These are phyloP conservation scores for Candida methanosorbosa DNA, from an alignment of 805 yeast species.

Conservation along the genomic window DNA sequence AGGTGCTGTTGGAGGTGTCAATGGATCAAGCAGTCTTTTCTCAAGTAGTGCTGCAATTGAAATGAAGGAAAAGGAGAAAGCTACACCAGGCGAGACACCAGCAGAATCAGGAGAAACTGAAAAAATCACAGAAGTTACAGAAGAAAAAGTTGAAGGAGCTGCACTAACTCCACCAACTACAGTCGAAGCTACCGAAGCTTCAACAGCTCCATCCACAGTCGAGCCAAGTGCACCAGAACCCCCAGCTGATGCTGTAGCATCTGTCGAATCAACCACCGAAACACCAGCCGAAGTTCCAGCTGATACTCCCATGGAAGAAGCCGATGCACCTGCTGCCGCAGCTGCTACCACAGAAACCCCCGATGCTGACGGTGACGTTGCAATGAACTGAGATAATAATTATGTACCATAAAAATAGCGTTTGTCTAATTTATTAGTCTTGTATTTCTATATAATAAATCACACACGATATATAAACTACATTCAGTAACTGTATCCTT, in stretches of 20 bases:
- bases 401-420: too few relatives aligned
- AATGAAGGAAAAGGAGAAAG: conserved; percentile 6
- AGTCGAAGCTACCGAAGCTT: background rate
- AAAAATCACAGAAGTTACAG: background rate
- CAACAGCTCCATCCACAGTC: background rate
- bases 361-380: conserved; percentile 1
- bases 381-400: background rate
- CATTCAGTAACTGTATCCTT: conserved; percentile 1
- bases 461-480: background rate
- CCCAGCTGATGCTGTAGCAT: background rate
- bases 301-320: background rate
- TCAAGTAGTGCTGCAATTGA: conserved; percentile 23
- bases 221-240: background rate
- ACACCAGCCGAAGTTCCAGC: background rate
- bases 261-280: background rate
- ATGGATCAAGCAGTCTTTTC: conserved; percentile 18
- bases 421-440: too few relatives aligned
- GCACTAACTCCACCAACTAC: too few relatives aligned
- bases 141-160: background rate
- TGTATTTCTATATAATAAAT: background rate
- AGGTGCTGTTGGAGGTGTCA: conserved; percentile 32
- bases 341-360: background rate
- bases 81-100: background rate
- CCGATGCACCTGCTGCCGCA: background rate
- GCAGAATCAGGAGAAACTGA: background rate